Conservation (phyloP, 2,329 filamentous ascomycete genomes). For the Sporothrix mexicana region DNA sequence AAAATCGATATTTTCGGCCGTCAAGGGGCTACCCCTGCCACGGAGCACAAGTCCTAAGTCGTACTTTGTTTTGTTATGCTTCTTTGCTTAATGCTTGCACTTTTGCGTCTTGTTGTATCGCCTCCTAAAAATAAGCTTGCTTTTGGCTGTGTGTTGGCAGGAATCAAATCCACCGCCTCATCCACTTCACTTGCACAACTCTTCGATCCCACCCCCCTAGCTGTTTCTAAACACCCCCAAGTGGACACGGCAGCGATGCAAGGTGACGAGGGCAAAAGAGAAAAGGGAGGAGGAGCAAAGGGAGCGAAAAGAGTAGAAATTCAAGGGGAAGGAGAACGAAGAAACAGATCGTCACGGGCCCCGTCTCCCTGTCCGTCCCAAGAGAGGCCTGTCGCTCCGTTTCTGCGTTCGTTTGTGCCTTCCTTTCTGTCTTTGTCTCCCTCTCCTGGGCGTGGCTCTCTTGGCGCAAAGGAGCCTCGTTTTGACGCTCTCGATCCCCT, state of each 20-base stretch:
- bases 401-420: background rate
- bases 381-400: background rate
- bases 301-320: background rate
- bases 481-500: too few species aligned
- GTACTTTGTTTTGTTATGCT: too few species aligned
- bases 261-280: background rate
- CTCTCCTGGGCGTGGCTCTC: background rate
- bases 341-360: slow-evolving; percentile 22
- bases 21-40: background rate
- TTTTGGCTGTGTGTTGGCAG: background rate
- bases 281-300: background rate
- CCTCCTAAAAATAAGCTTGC: background rate
- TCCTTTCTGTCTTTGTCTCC: background rate
- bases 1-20: background rate
- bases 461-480: too few species aligned
- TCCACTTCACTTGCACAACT: too few species aligned
- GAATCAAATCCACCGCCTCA: too few species aligned
- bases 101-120: too few species aligned
- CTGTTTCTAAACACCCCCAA: background rate
- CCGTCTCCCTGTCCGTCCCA: slow-evolving; percentile 20
- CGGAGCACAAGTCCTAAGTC: background rate
- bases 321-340: background rate
- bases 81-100: too few species aligned
- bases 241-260: slow-evolving; percentile 22
- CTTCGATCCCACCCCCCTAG: background rate